These are phyloP conservation scores for Boletus semigastroideus DNA, from an alignment of 1,284 basidiomycete genomes.

Conservation along the genomic window DNA sequence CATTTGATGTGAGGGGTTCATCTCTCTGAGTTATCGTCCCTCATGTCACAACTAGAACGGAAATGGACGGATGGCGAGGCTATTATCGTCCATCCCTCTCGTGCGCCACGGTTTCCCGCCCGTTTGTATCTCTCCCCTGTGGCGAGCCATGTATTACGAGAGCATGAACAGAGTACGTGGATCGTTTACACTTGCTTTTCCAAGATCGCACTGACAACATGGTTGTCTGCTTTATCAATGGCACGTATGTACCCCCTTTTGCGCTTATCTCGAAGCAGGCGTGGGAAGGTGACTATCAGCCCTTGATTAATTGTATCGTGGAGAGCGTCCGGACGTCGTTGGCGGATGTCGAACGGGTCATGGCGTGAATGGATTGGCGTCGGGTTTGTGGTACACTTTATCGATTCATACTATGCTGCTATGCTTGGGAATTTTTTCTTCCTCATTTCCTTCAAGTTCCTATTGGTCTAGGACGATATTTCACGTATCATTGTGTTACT, in stretches of 20 bases:
- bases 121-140: conserved; percentile 34
- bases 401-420: neutral
- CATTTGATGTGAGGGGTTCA: conserved; percentile 38
- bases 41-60: conserved; percentile 34
- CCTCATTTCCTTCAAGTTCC: neutral
- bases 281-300: conserved; percentile 35
- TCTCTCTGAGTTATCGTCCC: neutral
- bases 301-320: conserved; percentile 32
- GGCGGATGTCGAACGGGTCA: conserved; percentile 31
- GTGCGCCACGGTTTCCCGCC: conserved; percentile 41
- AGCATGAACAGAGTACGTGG: conserved; percentile 35
- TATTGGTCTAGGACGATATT: neutral
- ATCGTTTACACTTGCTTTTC: neutral
- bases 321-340: conserved; percentile 27
- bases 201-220: neutral
- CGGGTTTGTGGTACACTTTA: neutral
- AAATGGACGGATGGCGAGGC: conserved; percentile 40
- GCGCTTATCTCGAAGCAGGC: conserved; percentile 14
- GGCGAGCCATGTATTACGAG: conserved; percentile 35
- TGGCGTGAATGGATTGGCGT: conserved; percentile 30
- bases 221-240: neutral
- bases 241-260: neutral
- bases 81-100: conserved; percentile 43
- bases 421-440: neutral
- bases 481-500: neutral